Evolutionary conservation across 2,329 filamentous ascomycete genomes (phyloP), one percentile per base, ranked within the genome.

Genomic region (Sarocladium brachiariae): DNA sequence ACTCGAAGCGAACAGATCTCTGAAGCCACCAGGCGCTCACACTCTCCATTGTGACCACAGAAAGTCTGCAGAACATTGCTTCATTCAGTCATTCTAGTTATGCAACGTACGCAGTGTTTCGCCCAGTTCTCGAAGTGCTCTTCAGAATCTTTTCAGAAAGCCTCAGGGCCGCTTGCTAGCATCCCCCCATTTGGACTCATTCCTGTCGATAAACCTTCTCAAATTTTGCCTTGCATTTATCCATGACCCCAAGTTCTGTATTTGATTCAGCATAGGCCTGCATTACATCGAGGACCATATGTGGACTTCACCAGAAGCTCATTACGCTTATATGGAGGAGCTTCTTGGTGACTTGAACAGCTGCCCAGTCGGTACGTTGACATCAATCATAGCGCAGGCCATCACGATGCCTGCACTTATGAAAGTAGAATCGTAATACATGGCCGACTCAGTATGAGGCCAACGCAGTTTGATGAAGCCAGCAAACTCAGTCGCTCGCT

Each of bases 301-400:
- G 21, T 54, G 52, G 14, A 69, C 61, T 2, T 59, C 63, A 7
- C 63, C 67, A 0, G 63, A 65, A 14, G n/a, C n/a, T n/a, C n/a
- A n/a, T n/a, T n/a, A n/a, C 55, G 9, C 49, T 52, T n/a, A 61
- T 57, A 21, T 61, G 43, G 24, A 58, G 53, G 13, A 58, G 59
- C 24, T 52, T 51, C 38, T 59, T 54, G 10, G 60, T 56, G 43
- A 58, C 54, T 18, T 54, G 50, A 58, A 62, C 54, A 1, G 61
- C 52, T 0, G 66, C 69, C 58, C 67, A 72, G n/a, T n/a, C n/a
- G n/a, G n/a, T 25, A 72, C 57, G 53, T 76, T 76, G 37, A 70
- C 60, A 7, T 74, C 69, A 53, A 70, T 72, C 48, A 72, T 54
- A 24, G 55, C 55, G 25, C 61, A 64, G 7, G 64, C 67, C 9